Percentiles rank a stretch among this genome's conserved stretches.
phyloP scores from a whole-genome alignment of 225 moss, liverwort and hornwort genomes.

The Physcomitrium patens region DNA sequence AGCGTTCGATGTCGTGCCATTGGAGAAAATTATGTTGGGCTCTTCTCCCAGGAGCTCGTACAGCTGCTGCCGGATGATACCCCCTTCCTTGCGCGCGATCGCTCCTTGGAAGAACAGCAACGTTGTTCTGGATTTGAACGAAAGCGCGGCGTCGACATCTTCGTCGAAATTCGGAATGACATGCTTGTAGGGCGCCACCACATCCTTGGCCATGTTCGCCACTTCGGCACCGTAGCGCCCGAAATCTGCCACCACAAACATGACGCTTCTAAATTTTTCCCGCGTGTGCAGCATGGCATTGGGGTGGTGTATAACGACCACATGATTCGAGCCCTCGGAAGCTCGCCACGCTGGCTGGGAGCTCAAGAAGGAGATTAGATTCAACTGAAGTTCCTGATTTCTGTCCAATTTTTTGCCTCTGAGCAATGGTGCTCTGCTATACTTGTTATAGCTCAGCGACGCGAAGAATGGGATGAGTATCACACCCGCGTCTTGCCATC shows the following conservation, averaged over 20 bases:
- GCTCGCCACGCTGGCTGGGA: slow-evolving; percentile 57
- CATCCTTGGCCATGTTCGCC: slow-evolving; percentile 65
- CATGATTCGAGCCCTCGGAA: slow-evolving; percentile 45
- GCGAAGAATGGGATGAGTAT: slow-evolving; percentile 76
- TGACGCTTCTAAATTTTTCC: slow-evolving; percentile 41
- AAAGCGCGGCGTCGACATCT: slow-evolving; percentile 9
- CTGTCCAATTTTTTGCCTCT: slow-evolving; percentile 8
- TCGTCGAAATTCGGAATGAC: slow-evolving; percentile 43
- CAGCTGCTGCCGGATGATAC: slow-evolving; percentile 46
- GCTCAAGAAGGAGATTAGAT: slow-evolving; percentile 35
- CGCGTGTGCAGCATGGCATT: slow-evolving; percentile 55
- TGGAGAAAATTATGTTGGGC: slow-evolving; percentile 37
- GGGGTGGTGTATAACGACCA: slow-evolving; percentile 76
- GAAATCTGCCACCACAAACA: slow-evolving; percentile 72
- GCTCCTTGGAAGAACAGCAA: slow-evolving; percentile 54
- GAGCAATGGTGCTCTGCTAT: slow-evolving; percentile 14
- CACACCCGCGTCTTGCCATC: slow-evolving; percentile 63
- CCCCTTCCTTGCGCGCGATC: slow-evolving; percentile 50
- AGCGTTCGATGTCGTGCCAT: slow-evolving; percentile 31
- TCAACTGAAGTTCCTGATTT: slow-evolving; percentile 46
- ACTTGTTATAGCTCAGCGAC: slow-evolving; percentile 75
- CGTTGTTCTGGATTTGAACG: slow-evolving; percentile 16
- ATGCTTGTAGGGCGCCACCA: slow-evolving; percentile 79
- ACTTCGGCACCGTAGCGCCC: slow-evolving; percentile 48
- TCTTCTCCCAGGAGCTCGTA: slow-evolving; percentile 32